A percentile compares a stretch with the other conserved stretches of the same genome.
These are phyloP conservation scores for Eucalyptus polybractea DNA, from an alignment of 345 rosid genomes.

Conservation along the genomic window DNA sequence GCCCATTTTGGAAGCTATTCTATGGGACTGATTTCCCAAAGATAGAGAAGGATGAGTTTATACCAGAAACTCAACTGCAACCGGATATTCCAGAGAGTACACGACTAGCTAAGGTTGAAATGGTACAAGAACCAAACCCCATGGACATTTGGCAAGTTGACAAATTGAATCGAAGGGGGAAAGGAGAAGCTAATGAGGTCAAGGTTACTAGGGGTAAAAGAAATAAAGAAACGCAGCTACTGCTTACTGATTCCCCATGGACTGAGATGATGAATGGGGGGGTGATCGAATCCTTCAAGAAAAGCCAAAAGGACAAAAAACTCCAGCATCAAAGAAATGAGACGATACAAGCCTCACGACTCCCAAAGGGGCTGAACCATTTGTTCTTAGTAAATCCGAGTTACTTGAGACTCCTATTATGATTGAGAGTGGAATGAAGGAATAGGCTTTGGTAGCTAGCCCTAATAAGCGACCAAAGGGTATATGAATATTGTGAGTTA, in stretches of 20 bases:
- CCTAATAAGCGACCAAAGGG: accelerated
- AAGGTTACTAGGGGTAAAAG: neutral
- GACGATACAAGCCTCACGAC: neutral
- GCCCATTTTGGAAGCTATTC: neutral
- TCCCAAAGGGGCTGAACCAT: neutral
- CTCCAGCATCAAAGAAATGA: neutral
- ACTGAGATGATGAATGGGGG: neutral
- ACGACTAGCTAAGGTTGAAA: neutral
- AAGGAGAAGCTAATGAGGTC: neutral
- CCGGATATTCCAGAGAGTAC: too few species aligned
- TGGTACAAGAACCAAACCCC: neutral
- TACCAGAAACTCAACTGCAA: neutral
- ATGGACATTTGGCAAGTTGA: neutral
- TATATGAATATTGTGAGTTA: neutral
- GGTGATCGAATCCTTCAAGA: too few species aligned
- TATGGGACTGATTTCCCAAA: neutral
- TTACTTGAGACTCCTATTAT: neutral
- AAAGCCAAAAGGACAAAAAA: accelerated
- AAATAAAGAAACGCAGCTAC: neutral
- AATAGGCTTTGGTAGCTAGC: too few species aligned
- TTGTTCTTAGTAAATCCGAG: neutral
- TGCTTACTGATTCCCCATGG: neutral
- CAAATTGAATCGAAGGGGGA: neutral
- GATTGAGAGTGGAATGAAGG: too few species aligned
- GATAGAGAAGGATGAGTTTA: neutral